A percentile compares a stretch with the other conserved stretches of the same genome.
phyloP scores from a whole-genome alignment of 2,329 filamentous ascomycete species.

The Periconia macrospinosa region DNA sequence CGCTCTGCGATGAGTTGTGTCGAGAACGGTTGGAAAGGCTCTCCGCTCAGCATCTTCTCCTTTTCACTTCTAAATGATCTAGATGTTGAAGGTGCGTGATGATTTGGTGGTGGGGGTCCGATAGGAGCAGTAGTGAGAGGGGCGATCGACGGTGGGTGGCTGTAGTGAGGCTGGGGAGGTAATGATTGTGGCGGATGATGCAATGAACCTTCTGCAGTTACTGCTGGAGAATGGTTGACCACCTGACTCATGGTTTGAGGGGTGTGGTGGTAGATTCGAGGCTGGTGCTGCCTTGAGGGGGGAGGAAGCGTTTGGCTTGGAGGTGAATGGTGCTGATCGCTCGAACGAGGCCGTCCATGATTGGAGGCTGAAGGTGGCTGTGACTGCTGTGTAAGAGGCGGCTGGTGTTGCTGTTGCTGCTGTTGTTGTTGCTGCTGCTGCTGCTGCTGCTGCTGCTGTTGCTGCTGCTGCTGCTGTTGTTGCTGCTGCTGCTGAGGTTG shows the following conservation, averaged over 20 bases:
- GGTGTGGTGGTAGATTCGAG: constrained; percentile 35
- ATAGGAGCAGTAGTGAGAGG: constrained; percentile 17
- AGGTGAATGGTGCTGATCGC: constrained; percentile 25
- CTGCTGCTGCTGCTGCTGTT: background rate
- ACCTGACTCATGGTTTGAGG: constrained; percentile 32
- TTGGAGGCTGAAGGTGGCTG: constrained; percentile 14
- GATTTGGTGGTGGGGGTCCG: constrained; percentile 22
- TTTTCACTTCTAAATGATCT: constrained; percentile 66
- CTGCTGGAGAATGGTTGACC: constrained; percentile 21
- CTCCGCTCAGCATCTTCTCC: constrained; percentile 83
- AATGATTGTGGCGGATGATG: constrained; percentile 35
- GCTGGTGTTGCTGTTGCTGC: background rate
- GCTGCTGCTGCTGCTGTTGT: background rate
- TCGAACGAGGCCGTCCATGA: constrained; percentile 23
- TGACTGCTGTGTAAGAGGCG: constrained; percentile 22
- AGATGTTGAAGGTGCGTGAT: constrained; percentile 22
- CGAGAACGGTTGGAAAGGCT: constrained; percentile 78
- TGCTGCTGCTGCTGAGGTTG: constrained; percentile 12
- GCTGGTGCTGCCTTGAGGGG: constrained; percentile 29
- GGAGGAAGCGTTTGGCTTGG: constrained; percentile 16
- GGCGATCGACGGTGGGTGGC: constrained; percentile 23
- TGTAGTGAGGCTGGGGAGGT: constrained; percentile 30
- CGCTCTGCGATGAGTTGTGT: constrained; percentile 79
- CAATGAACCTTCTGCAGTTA: constrained; percentile 46
- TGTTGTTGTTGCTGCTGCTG: background rate